Evolutionary conservation across 208 protist species (phyloP).

Genomic region (Acanthamoeba polyphaga): DNA sequence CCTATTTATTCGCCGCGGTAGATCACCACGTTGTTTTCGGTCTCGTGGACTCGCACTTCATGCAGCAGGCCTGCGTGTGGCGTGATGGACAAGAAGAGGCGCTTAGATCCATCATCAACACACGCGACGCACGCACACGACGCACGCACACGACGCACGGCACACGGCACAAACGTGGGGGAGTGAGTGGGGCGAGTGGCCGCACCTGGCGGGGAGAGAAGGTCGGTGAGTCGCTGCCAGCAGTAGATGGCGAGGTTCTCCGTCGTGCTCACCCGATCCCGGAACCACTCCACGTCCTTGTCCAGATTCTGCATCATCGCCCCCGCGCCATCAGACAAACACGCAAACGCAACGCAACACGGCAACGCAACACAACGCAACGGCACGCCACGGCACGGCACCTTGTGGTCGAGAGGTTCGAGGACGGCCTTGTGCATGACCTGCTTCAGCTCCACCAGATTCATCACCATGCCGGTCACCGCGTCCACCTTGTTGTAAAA

Average conservation of each 20-base stretch:
- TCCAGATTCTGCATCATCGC: constrained; percentile 78
- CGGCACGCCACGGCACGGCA: background rate
- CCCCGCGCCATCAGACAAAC: background rate
- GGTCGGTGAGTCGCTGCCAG: constrained; percentile 61
- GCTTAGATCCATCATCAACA: no score
- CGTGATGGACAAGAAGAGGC: no score
- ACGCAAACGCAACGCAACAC: background rate
- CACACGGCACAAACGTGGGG: background rate
- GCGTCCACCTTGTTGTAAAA: constrained; percentile 73
- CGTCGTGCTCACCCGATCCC: constrained; percentile 74
- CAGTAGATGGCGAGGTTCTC: constrained; percentile 83
- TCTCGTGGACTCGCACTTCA: constrained; percentile 81
- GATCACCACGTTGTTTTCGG: constrained; percentile 79
- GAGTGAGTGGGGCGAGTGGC: background rate
- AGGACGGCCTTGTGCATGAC: constrained; percentile 60
- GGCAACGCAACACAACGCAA: background rate
- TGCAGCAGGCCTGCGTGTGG: constrained; percentile 41
- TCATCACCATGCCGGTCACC: constrained; percentile 84
- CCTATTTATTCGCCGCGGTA: constrained; percentile 76
- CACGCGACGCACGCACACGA: background rate
- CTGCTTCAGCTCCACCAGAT: constrained; percentile 82
- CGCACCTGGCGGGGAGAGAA: background rate
- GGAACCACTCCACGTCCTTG: constrained; percentile 78
- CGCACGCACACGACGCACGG: no score
- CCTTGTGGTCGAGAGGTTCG: constrained; percentile 63